Base-by-base conservation (phyloP, 352 stramenopile species). In the Globisporangium cylindrosporum region DNA sequence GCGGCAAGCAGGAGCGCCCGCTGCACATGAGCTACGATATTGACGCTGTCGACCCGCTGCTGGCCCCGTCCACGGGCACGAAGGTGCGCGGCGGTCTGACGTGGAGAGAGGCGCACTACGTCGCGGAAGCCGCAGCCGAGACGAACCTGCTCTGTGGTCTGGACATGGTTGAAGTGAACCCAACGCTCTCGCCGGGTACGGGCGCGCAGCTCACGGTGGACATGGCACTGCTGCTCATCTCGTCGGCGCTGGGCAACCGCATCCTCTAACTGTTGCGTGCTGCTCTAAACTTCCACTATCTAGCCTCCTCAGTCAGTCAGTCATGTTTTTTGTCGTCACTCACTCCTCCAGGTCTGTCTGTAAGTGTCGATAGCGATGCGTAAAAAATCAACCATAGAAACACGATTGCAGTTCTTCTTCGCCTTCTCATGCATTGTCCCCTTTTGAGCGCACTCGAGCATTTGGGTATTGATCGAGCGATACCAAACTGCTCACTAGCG, bases 11-110 rank as follows among this genome's bases (percentile, higher is more conserved):
- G 56, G 73, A 96, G 69, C 86, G 95, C 34, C 96, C 96, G 29
- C 71, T 99, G 34, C 97, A 99, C 83, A 90, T 99, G 74, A 98
- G 89, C 68, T 99, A 99, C 78, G 97, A 99, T 72, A 99, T 99
- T 73, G 97, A 99, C 81, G 95, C 96, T n/a, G 89, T 98, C 1
- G 97, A 99, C 78, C 97, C 97, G 9, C 65, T 94, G 20, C 74
- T 98, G 46, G 97, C 97, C 27, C 96, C 97, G n/a, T 97, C 94
- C 5, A 99, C 97, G 15, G 97, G 97, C 49, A 99, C 97, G 12
- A 78, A 76, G 20, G 97, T 99, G 54, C 88, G 95, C 78, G 96
- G 97, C 57, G 97, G 97, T 25, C 81, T 99, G 57, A 98, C 96
- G 53, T 99, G 93, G 90, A 85, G 97, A 53, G 97, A 99, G 75